Base-by-base conservation (phyloP, 2,329 filamentous ascomycete genomes). In the Paecilomyces formosus region DNA sequence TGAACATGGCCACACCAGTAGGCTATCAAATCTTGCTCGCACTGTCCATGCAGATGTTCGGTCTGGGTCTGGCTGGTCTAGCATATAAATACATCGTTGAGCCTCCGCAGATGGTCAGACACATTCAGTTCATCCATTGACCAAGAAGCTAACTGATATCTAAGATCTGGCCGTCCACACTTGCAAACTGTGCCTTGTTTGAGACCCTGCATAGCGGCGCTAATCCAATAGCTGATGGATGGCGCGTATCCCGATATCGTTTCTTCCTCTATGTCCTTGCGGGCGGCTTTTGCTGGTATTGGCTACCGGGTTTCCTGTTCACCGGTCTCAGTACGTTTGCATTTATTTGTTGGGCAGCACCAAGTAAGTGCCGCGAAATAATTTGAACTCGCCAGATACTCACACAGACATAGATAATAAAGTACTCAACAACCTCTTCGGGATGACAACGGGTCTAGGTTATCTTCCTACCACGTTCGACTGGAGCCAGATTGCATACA, bases 401-500 rank as follows among this genome's bases (percentile, higher is more conserved):
- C 67, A 66, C 0, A 70, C 72, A 0, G 75, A 76, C 0, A 66
- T 81, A 35, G 64, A 63, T 15, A 65, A 61, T 53, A 61, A 61
- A 33, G 72, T 73, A 0, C 71, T 78, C 11, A 79, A 78, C 56
- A 75, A 78, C 52, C 60, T 79, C 4, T 78, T 78, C 51, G 64
- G 64, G 3, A 65, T 68, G 64, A 58, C 62, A 5, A 65, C 64
- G 2, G 63, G 80, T 73, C 4, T 65, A 69, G 15, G 80, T 80
- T 67, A 82, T 80, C 61, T 81, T 78, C 0, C 81, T 3, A 77
- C 80, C 0, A 82, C 76, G 0, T 81, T 81, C 35, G 81, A 83
- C 66, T 81, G 78, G 74, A 82, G 82, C 54, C 69, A 77, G 30
- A 64, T 65, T 30, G 60, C 62, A 13, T 66, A 64, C 56, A 63